phyloP scores from a whole-genome alignment of 495 filamentous ascomycete genomes.

The Trichocladium antarcticum region DNA sequence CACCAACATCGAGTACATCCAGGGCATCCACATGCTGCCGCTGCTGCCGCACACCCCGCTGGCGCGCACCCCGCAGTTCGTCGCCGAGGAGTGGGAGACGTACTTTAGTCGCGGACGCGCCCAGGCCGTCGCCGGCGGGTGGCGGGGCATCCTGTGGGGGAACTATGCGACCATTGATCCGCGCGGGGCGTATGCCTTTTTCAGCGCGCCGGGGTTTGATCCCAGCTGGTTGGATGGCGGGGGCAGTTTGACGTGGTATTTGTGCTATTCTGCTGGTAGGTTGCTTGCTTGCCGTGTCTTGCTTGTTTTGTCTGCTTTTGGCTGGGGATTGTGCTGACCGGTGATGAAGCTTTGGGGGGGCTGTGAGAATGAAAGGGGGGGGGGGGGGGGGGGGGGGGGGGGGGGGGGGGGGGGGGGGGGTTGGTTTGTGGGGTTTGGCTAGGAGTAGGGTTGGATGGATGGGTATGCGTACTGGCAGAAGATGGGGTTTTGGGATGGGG shows the following conservation, averaged over 20 bases:
- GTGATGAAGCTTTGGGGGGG: constrained; percentile 2
- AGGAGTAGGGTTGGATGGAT: too few relatives aligned
- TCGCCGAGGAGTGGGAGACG: constrained; percentile 72
- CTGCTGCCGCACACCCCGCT: constrained; percentile 60
- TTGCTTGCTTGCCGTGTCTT: constrained; percentile 2
- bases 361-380: too few relatives aligned
- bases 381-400: too few relatives aligned
- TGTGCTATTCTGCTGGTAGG: constrained; percentile 62
- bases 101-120: constrained; percentile 58
- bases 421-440: too few relatives aligned
- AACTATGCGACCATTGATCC: constrained; percentile 77
- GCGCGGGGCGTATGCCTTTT: constrained; percentile 58
- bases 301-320: neutral
- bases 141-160: constrained; percentile 75
- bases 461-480: too few relatives aligned
- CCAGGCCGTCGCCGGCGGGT: constrained; percentile 54
- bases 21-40: constrained; percentile 97
- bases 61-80: constrained; percentile 57
- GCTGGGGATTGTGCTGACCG: neutral
- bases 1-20: constrained; percentile 64
- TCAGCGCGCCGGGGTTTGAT: constrained; percentile 54
- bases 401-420: too few relatives aligned
- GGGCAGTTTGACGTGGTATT: constrained; percentile 78
- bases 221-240: constrained; percentile 72
- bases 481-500: too few relatives aligned